phyloP scores from a whole-genome alignment of 768 basidiomycete genomes.

The Trametopsis cervina region DNA sequence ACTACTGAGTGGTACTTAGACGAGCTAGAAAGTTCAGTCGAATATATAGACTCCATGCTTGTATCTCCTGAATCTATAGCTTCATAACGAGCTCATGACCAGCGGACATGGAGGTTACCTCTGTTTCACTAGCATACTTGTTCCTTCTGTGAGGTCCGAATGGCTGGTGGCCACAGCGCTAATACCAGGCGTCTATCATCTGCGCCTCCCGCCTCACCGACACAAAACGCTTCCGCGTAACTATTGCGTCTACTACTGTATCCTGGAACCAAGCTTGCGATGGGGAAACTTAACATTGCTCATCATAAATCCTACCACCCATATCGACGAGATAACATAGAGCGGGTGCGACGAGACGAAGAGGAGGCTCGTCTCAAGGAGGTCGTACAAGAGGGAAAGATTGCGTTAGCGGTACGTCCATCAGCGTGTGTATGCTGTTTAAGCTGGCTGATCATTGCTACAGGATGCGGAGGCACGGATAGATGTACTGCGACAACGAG shows the following conservation, averaged over 20 bases:
- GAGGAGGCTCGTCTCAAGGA: conserved; percentile 67
- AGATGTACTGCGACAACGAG: conserved; percentile 53
- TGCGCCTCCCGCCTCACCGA: no score
- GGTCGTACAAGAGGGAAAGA: conserved; percentile 61
- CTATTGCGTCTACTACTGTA: no score
- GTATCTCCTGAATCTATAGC: not conserved
- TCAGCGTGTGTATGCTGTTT: not conserved
- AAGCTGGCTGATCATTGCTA: no score
- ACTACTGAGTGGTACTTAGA: not conserved
- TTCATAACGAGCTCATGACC: no score
- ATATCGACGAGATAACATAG: conserved; percentile 79
- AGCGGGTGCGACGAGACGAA: conserved; percentile 73
- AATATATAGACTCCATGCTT: not conserved
- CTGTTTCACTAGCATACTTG: no score
- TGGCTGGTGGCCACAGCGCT: no score
- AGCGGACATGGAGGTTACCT: no score
- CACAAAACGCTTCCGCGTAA: no score
- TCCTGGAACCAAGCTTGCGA: no score
- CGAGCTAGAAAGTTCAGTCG: not conserved
- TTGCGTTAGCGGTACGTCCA: conserved; percentile 59
- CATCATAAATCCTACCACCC: conserved; percentile 92
- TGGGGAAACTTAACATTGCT: conserved; percentile 86
- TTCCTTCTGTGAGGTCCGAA: no score
- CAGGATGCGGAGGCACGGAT: conserved; percentile 82
- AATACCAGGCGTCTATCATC: no score